phyloP scores from a whole-genome alignment of 2,329 filamentous ascomycete genomes.

The Hypoxylon sp. region DNA sequence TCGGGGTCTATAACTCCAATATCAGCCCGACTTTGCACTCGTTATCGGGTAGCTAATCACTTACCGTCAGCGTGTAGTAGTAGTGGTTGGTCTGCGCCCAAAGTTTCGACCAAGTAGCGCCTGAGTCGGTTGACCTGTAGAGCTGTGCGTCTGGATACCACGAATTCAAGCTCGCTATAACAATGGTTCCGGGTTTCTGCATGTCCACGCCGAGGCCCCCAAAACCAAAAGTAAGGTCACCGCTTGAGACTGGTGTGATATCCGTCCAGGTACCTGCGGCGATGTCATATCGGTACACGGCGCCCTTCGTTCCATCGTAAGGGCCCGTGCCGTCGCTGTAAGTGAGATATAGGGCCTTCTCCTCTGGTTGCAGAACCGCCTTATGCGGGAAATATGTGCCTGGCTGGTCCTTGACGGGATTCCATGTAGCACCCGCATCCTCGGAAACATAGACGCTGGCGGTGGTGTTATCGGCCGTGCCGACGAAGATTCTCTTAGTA shows the following conservation, averaged over 20 bases:
- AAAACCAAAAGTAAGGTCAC: slow-evolving; percentile 67
- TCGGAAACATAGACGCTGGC: slow-evolving; percentile 68
- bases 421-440: slow-evolving; percentile 69
- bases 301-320: slow-evolving; percentile 69
- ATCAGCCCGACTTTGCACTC: background rate
- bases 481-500: slow-evolving; percentile 71
- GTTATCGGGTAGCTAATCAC: slow-evolving; percentile 10
- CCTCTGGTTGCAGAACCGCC: slow-evolving; percentile 63
- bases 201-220: slow-evolving; percentile 69
- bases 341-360: slow-evolving; percentile 69
- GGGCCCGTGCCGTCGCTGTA: slow-evolving; percentile 70
- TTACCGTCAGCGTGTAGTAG: slow-evolving; percentile 63
- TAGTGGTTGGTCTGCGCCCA: slow-evolving; percentile 67
- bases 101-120: slow-evolving; percentile 67
- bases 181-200: slow-evolving; percentile 68
- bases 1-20: slow-evolving; percentile 53
- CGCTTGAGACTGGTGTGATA: slow-evolving; percentile 67
- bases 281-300: slow-evolving; percentile 69
- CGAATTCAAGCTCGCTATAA: slow-evolving; percentile 70
- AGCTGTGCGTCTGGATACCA: slow-evolving; percentile 73
- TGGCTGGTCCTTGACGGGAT: slow-evolving; percentile 65
- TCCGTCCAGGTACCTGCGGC: slow-evolving; percentile 65
- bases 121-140: slow-evolving; percentile 69
- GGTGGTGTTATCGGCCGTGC: slow-evolving; percentile 67
- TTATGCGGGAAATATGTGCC: slow-evolving; percentile 69